A percentile compares a stretch with the other conserved stretches of the same genome.
Evolutionary conservation across 2,329 filamentous ascomycete genomes (phyloP).

Genomic region (Botrytis elliptica): DNA sequence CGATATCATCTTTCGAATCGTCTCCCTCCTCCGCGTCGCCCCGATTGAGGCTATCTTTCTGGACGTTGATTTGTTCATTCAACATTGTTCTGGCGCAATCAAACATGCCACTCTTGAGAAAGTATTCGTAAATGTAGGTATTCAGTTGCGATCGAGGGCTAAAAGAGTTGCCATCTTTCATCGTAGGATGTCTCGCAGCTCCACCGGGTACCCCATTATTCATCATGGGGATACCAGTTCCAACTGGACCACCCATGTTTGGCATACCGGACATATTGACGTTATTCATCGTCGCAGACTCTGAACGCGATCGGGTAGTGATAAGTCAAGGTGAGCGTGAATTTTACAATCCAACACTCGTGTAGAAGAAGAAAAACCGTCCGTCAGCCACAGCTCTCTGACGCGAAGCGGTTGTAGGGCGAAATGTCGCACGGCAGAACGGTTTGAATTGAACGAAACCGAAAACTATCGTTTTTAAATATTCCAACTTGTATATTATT

Average conservation of each 20-base stretch:
- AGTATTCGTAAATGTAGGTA: constrained; percentile 90
- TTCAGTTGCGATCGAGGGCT: constrained; percentile 60
- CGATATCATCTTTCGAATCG: constrained; percentile 76
- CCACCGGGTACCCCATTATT: constrained; percentile 50
- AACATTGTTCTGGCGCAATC: constrained; percentile 78
- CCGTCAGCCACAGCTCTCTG: constrained; percentile 35
- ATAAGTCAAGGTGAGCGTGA: constrained; percentile 21
- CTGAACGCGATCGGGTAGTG: constrained; percentile 31
- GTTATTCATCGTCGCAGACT: constrained; percentile 39
- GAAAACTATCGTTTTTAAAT: constrained; percentile 1
- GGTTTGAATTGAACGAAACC: background rate
- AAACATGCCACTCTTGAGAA: constrained; percentile 80
- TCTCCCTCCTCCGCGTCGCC: constrained; percentile 69
- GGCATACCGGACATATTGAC: constrained; percentile 63
- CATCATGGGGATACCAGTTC: constrained; percentile 58
- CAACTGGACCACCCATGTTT: constrained; percentile 65
- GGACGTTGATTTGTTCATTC: constrained; percentile 63
- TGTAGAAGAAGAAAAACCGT: constrained; percentile 22
- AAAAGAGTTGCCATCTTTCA: constrained; percentile 36
- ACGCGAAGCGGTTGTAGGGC: constrained; percentile 34
- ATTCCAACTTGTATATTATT: background rate
- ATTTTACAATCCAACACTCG: constrained; percentile 27
- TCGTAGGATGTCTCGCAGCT: constrained; percentile 36
- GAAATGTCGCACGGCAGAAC: constrained; percentile 24
- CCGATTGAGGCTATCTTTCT: constrained; percentile 67